Percentiles rank a stretch among this genome's conserved stretches.
Evolutionary conservation across 768 basidiomycete genomes (phyloP).

Genomic region (Mycena latifolia): DNA sequence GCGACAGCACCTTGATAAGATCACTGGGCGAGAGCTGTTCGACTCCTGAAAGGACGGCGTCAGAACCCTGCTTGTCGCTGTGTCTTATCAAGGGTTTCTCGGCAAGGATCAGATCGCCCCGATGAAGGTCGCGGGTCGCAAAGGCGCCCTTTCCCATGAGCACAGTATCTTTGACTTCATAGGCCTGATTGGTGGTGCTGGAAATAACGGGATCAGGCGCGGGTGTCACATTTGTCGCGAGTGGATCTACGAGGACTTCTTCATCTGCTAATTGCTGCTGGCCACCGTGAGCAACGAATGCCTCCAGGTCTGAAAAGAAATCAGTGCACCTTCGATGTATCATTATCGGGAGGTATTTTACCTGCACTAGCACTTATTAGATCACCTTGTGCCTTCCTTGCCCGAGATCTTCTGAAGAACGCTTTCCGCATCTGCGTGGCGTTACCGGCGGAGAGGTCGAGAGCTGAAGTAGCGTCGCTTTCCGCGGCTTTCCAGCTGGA

Average conservation of each 20-base stretch:
- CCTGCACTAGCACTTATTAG: slow-evolving; percentile 4
- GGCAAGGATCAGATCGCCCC: slow-evolving; percentile 38
- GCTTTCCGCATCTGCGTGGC: neutral
- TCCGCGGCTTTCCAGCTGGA: slow-evolving; percentile 20
- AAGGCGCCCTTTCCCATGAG: slow-evolving; percentile 36
- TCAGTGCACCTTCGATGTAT: neutral
- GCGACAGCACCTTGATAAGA: slow-evolving; percentile 1
- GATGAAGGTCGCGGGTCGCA: slow-evolving; percentile 28
- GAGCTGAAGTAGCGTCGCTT: slow-evolving; percentile 5
- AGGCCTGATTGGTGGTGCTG: neutral
- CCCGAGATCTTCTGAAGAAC: slow-evolving; percentile 15
- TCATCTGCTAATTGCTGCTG: slow-evolving; percentile 5
- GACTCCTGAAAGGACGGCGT: neutral
- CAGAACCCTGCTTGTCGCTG: neutral
- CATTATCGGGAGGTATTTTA: neutral
- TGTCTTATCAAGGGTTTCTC: slow-evolving; percentile 30
- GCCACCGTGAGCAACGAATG: slow-evolving; percentile 17
- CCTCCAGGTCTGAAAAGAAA: slow-evolving; percentile 9
- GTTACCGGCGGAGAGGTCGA: neutral
- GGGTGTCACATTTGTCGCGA: too few species aligned
- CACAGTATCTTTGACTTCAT: slow-evolving; percentile 19
- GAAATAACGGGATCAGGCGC: too few species aligned
- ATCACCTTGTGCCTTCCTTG: slow-evolving; percentile 18
- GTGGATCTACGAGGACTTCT: neutral
- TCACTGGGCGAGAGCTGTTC: neutral